Base-by-base conservation (phyloP, 257 asterid genomes). In the Misopates orontium region DNA sequence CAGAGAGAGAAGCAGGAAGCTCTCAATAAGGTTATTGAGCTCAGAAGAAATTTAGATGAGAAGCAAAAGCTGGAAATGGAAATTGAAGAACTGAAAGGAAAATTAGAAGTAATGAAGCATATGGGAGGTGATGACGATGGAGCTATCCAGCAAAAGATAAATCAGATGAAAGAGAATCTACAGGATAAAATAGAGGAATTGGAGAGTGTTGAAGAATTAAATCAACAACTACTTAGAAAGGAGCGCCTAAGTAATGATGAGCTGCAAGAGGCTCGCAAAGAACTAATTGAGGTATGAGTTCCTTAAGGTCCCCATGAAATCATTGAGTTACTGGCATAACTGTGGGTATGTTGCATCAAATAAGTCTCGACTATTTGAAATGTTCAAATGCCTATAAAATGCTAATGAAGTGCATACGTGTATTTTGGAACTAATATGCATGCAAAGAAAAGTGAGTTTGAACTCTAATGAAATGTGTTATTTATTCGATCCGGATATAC, bases 1-100 rank as follows among this genome's bases (percentile, higher is more conserved):
- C 91, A 89, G 97, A 75, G 81, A 67, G 88, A 83, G 71, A 81
- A 90, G 81, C 85, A 85, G 77, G 89, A 73, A 52, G 88, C 90
- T 58, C 73, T 81, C 20, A 79, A 70, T 54, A 83, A 85, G 78
- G 76, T 83, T 53, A 75, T 78, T 11, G 90, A 85, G 65, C 71
- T 88, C 15, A 80, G 76, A 80, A 78, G 78, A 56, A 79, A 74
- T 52, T 58, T 84, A 13, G 90, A 72, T 55, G 85, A 82, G 69
- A 84, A 79, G 75, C 87, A 84, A 72, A 81, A 84, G 62, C 40
- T 79, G 62, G 89, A 84, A 68, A 75, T 83, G 83, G 89, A 83
- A 56, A 81, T 78, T 76, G 77, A 69, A 66, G 87, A 80, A 57
- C 68, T 84, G 13, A 76, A 69, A 73, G 89, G 89, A 45, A 80